These are phyloP conservation scores for Aspergillus sp. DNA, from an alignment of 2,329 filamentous ascomycete genomes.

Conservation along the genomic window DNA sequence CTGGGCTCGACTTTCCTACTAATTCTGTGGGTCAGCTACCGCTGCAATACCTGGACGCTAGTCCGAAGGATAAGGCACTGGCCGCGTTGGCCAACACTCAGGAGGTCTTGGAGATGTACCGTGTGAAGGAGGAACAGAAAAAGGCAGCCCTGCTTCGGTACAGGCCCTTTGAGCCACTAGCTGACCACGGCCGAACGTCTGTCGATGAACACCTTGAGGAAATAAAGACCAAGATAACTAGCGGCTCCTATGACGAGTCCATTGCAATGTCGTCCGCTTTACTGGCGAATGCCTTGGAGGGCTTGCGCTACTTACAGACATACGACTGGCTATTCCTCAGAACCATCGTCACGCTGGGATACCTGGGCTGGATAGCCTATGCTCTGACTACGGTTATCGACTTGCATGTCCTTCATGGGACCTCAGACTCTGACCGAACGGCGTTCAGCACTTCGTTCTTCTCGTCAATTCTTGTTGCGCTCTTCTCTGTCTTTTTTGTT, in stretches of 20 bases:
- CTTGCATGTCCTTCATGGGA: slow-evolving; percentile 77
- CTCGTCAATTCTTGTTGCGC: slow-evolving; percentile 69
- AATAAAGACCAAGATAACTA: slow-evolving; percentile 69
- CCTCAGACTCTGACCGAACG: slow-evolving; percentile 65
- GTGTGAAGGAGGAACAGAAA: slow-evolving; percentile 87
- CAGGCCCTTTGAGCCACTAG: slow-evolving; percentile 71
- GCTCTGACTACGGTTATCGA: slow-evolving; percentile 87
- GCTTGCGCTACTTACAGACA: slow-evolving; percentile 90
- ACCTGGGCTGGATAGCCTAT: slow-evolving; percentile 94
- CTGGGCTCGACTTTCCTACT: slow-evolving; percentile 84
- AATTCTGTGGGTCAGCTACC: slow-evolving; percentile 96
- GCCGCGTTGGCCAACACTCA: slow-evolving; percentile 82
- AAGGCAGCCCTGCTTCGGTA: slow-evolving; percentile 74
- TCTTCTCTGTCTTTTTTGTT: slow-evolving; percentile 78
- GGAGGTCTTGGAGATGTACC: slow-evolving; percentile 92
- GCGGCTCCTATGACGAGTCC: slow-evolving; percentile 69
- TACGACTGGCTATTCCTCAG: slow-evolving; percentile 98
- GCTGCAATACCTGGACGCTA: slow-evolving; percentile 74
- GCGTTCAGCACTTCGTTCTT: slow-evolving; percentile 65
- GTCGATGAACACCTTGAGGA: slow-evolving; percentile 67
- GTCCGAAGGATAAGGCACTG: slow-evolving; percentile 74
- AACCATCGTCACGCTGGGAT: slow-evolving; percentile 83
- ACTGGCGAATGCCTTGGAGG: slow-evolving; percentile 75
- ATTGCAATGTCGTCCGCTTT: slow-evolving; percentile 77
- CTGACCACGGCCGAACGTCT: slow-evolving; percentile 59